phyloP scores from a whole-genome alignment of 352 stramenopile genomes.

The Thalassiosira hispida region DNA sequence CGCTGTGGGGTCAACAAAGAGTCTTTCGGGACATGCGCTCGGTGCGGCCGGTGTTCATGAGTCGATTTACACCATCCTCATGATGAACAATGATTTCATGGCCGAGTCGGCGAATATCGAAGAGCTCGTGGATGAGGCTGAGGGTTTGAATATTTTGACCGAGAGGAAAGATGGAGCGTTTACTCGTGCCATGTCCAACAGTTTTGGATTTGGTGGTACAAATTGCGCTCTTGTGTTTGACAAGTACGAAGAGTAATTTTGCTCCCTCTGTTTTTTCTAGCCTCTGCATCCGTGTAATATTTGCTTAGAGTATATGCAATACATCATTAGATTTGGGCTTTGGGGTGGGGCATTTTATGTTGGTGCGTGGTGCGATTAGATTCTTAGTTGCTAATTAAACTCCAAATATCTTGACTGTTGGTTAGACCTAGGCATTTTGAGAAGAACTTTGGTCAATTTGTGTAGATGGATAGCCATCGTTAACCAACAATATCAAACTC shows the following conservation, averaged over 20 bases:
- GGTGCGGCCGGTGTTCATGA: constrained; percentile 85
- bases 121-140: constrained; percentile 85
- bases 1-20: constrained; percentile 85
- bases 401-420: too few species aligned
- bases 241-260: constrained; percentile 86
- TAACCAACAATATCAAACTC: too few species aligned
- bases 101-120: constrained; percentile 87
- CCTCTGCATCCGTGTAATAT: too few species aligned
- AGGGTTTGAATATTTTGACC: constrained; percentile 86
- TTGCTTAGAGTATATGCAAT: too few species aligned
- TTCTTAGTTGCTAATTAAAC: too few species aligned
- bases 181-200: constrained; percentile 86
- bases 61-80: constrained; percentile 86
- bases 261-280: too few species aligned
- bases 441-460: too few species aligned
- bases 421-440: too few species aligned
- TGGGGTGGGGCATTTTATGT: too few species aligned
- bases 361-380: too few species aligned
- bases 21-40: constrained; percentile 82
- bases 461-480: too few species aligned
- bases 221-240: constrained; percentile 89
- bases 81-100: constrained; percentile 89
- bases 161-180: constrained; percentile 83
- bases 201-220: constrained; percentile 89
- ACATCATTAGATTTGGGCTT: too few species aligned